Percentiles rank a stretch among this genome's conserved stretches.
Evolutionary conservation across 2,329 filamentous ascomycete species (phyloP).

Genomic region (Rhynchosporium graminicola): DNA sequence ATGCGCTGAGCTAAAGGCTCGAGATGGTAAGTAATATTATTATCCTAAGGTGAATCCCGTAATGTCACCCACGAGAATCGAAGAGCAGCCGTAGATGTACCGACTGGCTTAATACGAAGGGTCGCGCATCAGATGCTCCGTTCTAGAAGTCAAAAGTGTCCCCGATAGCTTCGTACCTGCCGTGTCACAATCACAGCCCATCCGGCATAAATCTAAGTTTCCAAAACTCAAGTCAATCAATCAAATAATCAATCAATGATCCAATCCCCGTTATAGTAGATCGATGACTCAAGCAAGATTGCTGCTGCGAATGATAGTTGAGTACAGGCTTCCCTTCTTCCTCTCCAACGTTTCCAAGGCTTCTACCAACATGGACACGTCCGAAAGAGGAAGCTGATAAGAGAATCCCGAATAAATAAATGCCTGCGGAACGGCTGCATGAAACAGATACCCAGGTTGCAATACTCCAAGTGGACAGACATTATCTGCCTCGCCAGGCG

Average conservation of each 20-base stretch:
- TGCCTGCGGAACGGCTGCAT: not conserved
- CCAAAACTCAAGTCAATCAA: not conserved
- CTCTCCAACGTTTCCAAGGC: not conserved
- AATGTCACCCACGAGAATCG: not conserved
- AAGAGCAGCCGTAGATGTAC: not conserved
- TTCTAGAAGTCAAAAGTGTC: too few relatives aligned
- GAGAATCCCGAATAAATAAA: conserved; percentile 11
- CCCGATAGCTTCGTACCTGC: not conserved
- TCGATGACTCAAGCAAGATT: not conserved
- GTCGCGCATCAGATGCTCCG: conserved; percentile 1
- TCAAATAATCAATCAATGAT: too few relatives aligned
- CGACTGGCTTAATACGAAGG: conserved; percentile 11
- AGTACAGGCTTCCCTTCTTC: not conserved
- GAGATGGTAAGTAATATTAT: not conserved
- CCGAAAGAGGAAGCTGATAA: conserved; percentile 18
- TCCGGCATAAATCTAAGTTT: not conserved
- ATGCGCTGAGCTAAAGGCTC: conserved; percentile 10
- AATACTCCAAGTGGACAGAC: conserved; percentile 2
- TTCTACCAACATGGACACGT: not conserved
- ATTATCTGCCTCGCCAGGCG: conserved; percentile 5
- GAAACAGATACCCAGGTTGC: not conserved
- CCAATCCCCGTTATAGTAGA: not conserved
- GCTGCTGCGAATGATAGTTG: conserved; percentile 13
- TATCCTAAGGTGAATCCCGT: not conserved
- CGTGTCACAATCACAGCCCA: not conserved